Conservation (phyloP, 139 green algal genomes). For the Microglena sp. region DNA sequence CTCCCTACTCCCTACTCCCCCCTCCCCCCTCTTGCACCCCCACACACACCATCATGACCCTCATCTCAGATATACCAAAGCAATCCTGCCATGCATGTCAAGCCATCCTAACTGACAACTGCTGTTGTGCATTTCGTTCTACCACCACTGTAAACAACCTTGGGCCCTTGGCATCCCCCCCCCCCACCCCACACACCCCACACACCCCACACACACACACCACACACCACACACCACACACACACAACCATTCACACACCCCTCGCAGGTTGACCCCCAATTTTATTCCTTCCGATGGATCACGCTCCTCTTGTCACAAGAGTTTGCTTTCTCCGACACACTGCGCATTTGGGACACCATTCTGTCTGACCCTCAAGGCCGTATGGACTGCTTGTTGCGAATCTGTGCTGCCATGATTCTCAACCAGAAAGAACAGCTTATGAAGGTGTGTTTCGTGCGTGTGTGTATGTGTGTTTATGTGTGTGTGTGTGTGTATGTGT, state of each 20-base stretch:
- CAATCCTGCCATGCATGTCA: too few relatives aligned
- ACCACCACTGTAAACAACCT: too few relatives aligned
- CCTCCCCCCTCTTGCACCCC: too few relatives aligned
- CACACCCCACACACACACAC: neutral
- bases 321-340: constrained; percentile 79
- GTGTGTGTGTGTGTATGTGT: too few relatives aligned
- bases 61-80: too few relatives aligned
- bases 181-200: too few relatives aligned
- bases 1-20: too few relatives aligned
- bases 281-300: constrained; percentile 96
- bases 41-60: too few relatives aligned
- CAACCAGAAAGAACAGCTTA: constrained; percentile 2
- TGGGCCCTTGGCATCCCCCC: too few relatives aligned
- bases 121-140: too few relatives aligned
- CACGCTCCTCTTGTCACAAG: constrained; percentile 74
- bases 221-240: neutral
- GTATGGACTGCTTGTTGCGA: constrained; percentile 64
- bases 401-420: constrained; percentile 87
- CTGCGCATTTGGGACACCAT: constrained; percentile 85
- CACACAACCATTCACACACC: neutral
- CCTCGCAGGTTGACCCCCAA: constrained; percentile 63
- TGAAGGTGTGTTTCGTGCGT: constrained; percentile 8
- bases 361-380: constrained; percentile 44
- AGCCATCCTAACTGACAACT: too few relatives aligned
- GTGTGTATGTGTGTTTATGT: neutral